A percentile compares a stretch with the other conserved stretches of the same genome.
phyloP scores from a whole-genome alignment of 75 land plant genomes.

The Ceratopteris richardii region DNA sequence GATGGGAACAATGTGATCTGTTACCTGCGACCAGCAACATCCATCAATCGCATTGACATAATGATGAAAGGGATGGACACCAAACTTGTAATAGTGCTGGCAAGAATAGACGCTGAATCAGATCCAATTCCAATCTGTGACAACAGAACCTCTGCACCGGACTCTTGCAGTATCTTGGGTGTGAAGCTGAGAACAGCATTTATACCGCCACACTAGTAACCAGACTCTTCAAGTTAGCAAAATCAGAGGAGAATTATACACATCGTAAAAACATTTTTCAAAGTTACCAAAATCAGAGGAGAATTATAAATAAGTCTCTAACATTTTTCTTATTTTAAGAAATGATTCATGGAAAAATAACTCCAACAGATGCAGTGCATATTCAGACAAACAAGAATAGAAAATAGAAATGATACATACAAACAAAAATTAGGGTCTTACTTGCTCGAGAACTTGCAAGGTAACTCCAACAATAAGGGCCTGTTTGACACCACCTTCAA shows the following conservation, averaged over 20 bases:
- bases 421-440: too few relatives aligned
- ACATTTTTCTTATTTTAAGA: too few relatives aligned
- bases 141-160: slow-evolving; percentile 26
- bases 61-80: slow-evolving; percentile 40
- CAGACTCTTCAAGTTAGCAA: not conserved
- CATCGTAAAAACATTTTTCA: too few relatives aligned
- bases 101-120: slow-evolving; percentile 35
- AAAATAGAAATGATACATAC: too few relatives aligned
- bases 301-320: too few relatives aligned
- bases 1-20: too few relatives aligned
- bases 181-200: slow-evolving; percentile 37
- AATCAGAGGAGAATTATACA: too few relatives aligned
- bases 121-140: slow-evolving; percentile 15
- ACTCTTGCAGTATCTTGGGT: slow-evolving; percentile 33
- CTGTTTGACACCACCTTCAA: slow-evolving; percentile 71
- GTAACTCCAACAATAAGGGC: slow-evolving; percentile 79
- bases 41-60: slow-evolving; percentile 38
- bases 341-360: too few relatives aligned
- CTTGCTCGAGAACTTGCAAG: slow-evolving; percentile 86
- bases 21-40: slow-evolving; percentile 37
- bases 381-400: too few relatives aligned
- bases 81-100: slow-evolving; percentile 28
- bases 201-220: slow-evolving; percentile 36
- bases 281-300: too few relatives aligned
- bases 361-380: too few relatives aligned